phyloP scores from a whole-genome alignment of 2,329 filamentous ascomycete species.

The Nothopassalora personata region DNA sequence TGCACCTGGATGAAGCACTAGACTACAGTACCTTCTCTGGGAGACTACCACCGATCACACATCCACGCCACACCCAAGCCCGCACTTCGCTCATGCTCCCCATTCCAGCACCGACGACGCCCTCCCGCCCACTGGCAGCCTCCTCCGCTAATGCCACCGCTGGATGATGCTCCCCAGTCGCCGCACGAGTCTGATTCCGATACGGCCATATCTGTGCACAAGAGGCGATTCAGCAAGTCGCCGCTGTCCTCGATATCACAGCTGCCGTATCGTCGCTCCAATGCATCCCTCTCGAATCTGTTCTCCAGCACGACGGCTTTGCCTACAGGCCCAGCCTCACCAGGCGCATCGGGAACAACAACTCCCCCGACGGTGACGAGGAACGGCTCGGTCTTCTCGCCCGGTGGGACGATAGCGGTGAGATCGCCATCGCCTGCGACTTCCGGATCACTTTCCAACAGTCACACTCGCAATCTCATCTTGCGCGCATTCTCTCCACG shows the following conservation, averaged over 20 bases:
- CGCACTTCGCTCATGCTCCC: conserved; percentile 3
- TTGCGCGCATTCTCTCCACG: conserved; percentile 83
- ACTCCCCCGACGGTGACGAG: conserved; percentile 36
- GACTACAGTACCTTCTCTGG: no score
- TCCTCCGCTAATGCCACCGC: conserved; percentile 55
- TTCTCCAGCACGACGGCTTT: conserved; percentile 48
- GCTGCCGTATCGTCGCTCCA: conserved; percentile 51
- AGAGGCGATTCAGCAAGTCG: conserved; percentile 49
- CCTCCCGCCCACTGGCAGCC: conserved; percentile 16
- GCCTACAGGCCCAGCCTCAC: conserved; percentile 30
- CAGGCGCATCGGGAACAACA: conserved; percentile 38
- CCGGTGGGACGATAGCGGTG: conserved; percentile 33
- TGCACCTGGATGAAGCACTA: no score
- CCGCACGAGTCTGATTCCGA: conserved; percentile 65
- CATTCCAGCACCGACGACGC: conserved; percentile 1
- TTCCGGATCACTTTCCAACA: conserved; percentile 38
- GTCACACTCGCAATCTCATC: conserved; percentile 61
- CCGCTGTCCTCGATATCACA: conserved; percentile 56
- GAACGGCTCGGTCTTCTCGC: conserved; percentile 42
- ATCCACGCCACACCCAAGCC: not conserved
- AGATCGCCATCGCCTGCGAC: conserved; percentile 36
- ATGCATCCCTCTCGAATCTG: conserved; percentile 48
- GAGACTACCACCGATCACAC: not conserved
- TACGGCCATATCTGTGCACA: conserved; percentile 56
- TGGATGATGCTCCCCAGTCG: conserved; percentile 61